Conservation (phyloP, 371 early-diverging fungal species). For the Rhizomucor pusillus region DNA sequence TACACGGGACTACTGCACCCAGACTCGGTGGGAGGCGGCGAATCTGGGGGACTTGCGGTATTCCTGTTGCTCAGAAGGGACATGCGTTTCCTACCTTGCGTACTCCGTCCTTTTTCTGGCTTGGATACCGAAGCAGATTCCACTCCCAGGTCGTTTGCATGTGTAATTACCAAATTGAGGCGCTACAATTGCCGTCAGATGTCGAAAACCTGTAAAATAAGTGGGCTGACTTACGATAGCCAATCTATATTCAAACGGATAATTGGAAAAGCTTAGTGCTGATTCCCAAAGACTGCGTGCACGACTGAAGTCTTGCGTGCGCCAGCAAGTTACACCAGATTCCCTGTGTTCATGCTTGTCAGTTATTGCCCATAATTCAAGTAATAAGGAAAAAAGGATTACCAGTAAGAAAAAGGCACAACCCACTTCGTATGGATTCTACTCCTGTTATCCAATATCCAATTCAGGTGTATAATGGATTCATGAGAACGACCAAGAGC, state of each 20-base stretch:
- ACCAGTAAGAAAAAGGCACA: conserved; percentile 62
- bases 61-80: conserved; percentile 21
- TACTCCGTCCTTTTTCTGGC: conserved; percentile 32
- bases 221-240: conserved; percentile 30
- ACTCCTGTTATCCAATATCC: conserved; percentile 57
- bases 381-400: conserved; percentile 1
- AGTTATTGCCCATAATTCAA: background rate
- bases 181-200: conserved; percentile 21
- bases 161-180: conserved; percentile 43
- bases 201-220: background rate
- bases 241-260: conserved; percentile 57
- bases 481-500: conserved; percentile 30
- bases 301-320: conserved; percentile 43
- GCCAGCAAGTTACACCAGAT: conserved; percentile 57
- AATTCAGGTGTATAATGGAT: conserved; percentile 48
- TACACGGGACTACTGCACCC: no score
- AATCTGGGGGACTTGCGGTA: conserved; percentile 10
- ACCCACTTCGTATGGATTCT: conserved; percentile 57
- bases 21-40: background rate
- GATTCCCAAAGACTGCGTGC: conserved; percentile 51
- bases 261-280: conserved; percentile 42
- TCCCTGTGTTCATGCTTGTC: conserved; percentile 29
- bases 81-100: conserved; percentile 42
- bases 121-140: conserved; percentile 28
- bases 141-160: conserved; percentile 43